Evolutionary conservation across 805 yeast genomes (phyloP).

Genomic region (Saccharomycopsis microspora): DNA sequence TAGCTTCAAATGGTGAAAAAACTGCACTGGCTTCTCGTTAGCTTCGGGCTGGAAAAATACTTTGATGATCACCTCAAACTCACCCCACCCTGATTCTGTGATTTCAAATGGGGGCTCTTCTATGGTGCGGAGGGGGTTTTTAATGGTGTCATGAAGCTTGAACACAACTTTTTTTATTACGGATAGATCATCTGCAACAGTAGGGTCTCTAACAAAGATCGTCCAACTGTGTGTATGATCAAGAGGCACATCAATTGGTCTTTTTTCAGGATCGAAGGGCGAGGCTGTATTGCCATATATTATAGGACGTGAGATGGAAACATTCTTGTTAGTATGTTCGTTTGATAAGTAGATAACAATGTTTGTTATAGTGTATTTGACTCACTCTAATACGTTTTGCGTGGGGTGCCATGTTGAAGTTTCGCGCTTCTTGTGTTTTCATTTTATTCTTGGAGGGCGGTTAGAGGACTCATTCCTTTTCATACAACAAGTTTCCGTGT

Average conservation of each 20-base stretch:
- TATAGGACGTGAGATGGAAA: constrained; percentile 68
- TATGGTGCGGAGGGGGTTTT: constrained; percentile 72
- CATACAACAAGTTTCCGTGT: too few species aligned
- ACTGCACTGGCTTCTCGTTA: constrained; percentile 73
- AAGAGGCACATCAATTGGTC: constrained; percentile 54
- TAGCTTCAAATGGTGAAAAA: constrained; percentile 81
- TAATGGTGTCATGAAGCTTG: constrained; percentile 91
- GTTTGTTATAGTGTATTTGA: neutral
- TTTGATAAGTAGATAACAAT: constrained; percentile 4
- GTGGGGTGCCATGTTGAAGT: constrained; percentile 15
- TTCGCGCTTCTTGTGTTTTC: neutral
- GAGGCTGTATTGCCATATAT: constrained; percentile 73
- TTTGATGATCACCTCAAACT: constrained; percentile 84
- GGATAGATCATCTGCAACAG: constrained; percentile 61
- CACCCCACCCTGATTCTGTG: constrained; percentile 99
- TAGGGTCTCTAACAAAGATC: constrained; percentile 75
- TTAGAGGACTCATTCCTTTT: too few species aligned
- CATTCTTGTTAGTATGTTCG: constrained; percentile 26
- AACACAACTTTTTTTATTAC: constrained; percentile 85
- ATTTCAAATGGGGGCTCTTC: constrained; percentile 91
- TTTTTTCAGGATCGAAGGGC: constrained; percentile 42
- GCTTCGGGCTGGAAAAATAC: constrained; percentile 80
- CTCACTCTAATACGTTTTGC: constrained; percentile 13
- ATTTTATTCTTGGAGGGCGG: neutral
- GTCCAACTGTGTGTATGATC: constrained; percentile 98